Conservation (phyloP, 2,329 filamentous ascomycete species). For the Amylocarpus encephaloides region DNA sequence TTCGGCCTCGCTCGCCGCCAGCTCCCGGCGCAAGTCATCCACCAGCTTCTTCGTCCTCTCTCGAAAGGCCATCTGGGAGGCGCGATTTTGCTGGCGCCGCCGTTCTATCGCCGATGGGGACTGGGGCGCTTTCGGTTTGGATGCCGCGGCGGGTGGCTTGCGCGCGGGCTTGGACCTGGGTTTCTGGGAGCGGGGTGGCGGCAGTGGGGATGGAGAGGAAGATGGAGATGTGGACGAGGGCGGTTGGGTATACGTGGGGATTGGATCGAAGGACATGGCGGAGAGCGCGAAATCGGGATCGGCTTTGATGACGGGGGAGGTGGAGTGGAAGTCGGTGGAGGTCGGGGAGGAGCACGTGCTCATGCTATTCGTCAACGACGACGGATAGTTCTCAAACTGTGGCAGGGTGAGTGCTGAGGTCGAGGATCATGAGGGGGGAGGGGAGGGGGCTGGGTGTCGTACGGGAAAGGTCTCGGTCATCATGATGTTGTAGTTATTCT, state of each 20-base stretch:
- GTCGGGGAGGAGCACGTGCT: too few relatives aligned
- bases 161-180: neutral
- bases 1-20: neutral
- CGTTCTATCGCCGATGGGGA: conserved; percentile 1
- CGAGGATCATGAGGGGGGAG: neutral
- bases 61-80: conserved; percentile 2
- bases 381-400: too few relatives aligned
- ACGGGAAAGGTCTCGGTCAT: neutral
- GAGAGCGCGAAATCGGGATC: too few relatives aligned
- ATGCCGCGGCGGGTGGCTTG: neutral
- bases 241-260: too few relatives aligned
- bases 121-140: neutral
- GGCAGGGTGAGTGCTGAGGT: neutral
- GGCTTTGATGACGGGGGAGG: neutral
- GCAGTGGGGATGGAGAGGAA: neutral
- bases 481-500: neutral
- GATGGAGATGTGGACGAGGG: too few relatives aligned
- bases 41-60: conserved; percentile 3
- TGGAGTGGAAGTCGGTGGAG: neutral
- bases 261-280: too few relatives aligned
- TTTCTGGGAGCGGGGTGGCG: neutral
- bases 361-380: too few relatives aligned
- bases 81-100: conserved; percentile 5
- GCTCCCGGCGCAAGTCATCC: neutral
- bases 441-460: neutral